Conservation (phyloP, 768 basidiomycete species). For the Mycena galopus region DNA sequence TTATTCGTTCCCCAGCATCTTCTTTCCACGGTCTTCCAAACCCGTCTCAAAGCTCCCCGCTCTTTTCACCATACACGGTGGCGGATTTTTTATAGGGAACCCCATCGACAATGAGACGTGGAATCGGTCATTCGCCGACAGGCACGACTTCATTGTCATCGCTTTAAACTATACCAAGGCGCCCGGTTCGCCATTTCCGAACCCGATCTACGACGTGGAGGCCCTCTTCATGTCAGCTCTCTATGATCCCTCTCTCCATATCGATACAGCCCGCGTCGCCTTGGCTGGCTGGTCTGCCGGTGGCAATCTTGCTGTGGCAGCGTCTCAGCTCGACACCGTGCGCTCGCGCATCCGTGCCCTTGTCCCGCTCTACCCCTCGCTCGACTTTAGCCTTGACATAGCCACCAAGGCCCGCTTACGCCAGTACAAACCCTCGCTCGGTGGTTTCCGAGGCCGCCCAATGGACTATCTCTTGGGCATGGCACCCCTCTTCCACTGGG, state of each 20-base stretch:
- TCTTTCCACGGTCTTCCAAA: neutral
- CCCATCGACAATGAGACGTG: neutral
- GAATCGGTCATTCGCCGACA: neutral
- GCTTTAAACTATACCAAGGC: slow-evolving; percentile 2
- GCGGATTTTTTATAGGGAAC: neutral
- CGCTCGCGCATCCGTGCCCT: neutral
- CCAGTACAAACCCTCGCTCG: neutral
- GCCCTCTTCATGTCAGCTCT: neutral
- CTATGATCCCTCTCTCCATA: neutral
- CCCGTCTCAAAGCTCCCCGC: neutral
- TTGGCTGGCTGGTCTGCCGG: neutral
- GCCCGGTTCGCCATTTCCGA: neutral
- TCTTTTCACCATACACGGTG: neutral
- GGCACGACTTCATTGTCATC: neutral
- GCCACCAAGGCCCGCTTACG: neutral
- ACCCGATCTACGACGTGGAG: neutral
- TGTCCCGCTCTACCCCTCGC: neutral
- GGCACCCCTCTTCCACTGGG: neutral
- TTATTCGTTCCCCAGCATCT: neutral
- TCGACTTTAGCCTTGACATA: neutral
- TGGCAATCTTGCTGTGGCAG: neutral
- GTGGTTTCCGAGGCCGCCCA: neutral
- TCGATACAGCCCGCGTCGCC: neutral
- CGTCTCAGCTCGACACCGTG: neutral
- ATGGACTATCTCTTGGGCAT: neutral